Evolutionary conservation across 2,329 filamentous ascomycete genomes (phyloP).

Genomic region (Epichloe baconii): DNA sequence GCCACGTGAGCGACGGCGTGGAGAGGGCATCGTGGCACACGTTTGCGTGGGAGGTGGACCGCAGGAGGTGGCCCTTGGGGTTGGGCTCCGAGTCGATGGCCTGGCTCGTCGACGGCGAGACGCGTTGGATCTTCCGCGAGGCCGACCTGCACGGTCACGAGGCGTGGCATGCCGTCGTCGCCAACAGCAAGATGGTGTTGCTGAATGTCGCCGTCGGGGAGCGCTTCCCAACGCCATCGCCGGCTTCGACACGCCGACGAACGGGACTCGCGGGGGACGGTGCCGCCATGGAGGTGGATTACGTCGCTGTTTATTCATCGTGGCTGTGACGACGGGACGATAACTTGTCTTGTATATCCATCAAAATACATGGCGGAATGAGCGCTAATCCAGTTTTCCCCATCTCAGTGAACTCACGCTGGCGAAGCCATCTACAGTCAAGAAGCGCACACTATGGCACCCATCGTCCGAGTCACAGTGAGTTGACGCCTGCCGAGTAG

Average conservation of each 20-base stretch:
- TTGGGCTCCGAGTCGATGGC: slow-evolving; percentile 16
- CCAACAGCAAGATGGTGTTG: slow-evolving; percentile 20
- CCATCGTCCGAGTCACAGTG: too few relatives aligned
- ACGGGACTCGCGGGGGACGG: slow-evolving; percentile 17
- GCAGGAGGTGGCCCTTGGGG: neutral
- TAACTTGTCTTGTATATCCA: too few relatives aligned
- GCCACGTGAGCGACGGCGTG: slow-evolving; percentile 9
- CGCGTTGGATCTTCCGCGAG: slow-evolving; percentile 16
- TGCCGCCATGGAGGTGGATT: slow-evolving; percentile 25
- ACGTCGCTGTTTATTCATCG: slow-evolving; percentile 23
- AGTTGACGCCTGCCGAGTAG: too few relatives aligned
- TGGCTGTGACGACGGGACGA: neutral
- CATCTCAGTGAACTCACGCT: too few relatives aligned
- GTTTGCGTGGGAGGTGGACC: slow-evolving; percentile 21
- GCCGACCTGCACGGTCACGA: slow-evolving; percentile 11
- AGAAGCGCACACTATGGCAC: too few relatives aligned
- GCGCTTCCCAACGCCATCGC: slow-evolving; percentile 23
- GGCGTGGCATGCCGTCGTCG: slow-evolving; percentile 20
- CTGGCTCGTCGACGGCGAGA: slow-evolving; percentile 22
- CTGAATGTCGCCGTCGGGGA: slow-evolving; percentile 29
- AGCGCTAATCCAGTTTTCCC: too few relatives aligned
- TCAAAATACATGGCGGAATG: too few relatives aligned
- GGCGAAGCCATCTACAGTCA: too few relatives aligned
- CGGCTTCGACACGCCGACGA: slow-evolving; percentile 19
- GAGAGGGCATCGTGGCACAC: slow-evolving; percentile 20